A percentile compares a stretch with the other conserved stretches of the same genome.
phyloP scores from a whole-genome alignment of 2,329 filamentous ascomycete genomes.

The Hypoxylon sp. region DNA sequence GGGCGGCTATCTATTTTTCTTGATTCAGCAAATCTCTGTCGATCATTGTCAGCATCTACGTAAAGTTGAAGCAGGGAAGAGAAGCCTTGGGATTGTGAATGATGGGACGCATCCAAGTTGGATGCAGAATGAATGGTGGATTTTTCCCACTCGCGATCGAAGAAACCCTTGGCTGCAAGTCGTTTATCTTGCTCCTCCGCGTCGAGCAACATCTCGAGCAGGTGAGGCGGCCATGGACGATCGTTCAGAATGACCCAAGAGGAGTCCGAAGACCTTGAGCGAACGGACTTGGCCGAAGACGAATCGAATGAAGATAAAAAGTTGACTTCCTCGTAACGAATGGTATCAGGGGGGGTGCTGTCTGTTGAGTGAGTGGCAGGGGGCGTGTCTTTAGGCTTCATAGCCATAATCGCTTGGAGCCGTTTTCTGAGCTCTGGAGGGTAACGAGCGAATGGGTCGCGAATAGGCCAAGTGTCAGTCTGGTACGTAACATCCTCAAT shows the following conservation, averaged over 20 bases:
- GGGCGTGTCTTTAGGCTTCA: conserved; percentile 7
- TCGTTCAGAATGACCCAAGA: conserved; percentile 34
- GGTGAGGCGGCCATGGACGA: conserved; percentile 26
- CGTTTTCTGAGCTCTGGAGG: conserved; percentile 20
- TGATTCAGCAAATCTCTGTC: conserved; percentile 2
- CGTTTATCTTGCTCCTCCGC: conserved; percentile 19
- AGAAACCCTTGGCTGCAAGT: conserved; percentile 1
- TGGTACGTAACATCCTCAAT: conserved; percentile 40
- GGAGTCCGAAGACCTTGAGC: conserved; percentile 25
- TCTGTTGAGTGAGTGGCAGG: conserved; percentile 4
- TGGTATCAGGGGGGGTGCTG: conserved; percentile 16
- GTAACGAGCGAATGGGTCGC: conserved; percentile 19
- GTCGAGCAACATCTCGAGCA: conserved; percentile 27
- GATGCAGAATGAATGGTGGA: conserved; percentile 15
- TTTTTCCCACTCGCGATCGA: neutral
- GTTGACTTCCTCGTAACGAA: conserved; percentile 27
- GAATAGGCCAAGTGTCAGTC: conserved; percentile 25
- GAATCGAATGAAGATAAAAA: conserved; percentile 6
- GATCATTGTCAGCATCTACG: conserved; percentile 22
- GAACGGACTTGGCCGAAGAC: conserved; percentile 16
- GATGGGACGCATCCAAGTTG: conserved; percentile 14
- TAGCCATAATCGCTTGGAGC: conserved; percentile 20
- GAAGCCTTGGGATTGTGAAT: conserved; percentile 7
- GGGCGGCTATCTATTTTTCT: conserved; percentile 3
- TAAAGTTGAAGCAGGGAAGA: conserved; percentile 24